These are phyloP conservation scores for Nemania bipapillata DNA, from an alignment of 2,329 filamentous ascomycete species.

Conservation along the genomic window DNA sequence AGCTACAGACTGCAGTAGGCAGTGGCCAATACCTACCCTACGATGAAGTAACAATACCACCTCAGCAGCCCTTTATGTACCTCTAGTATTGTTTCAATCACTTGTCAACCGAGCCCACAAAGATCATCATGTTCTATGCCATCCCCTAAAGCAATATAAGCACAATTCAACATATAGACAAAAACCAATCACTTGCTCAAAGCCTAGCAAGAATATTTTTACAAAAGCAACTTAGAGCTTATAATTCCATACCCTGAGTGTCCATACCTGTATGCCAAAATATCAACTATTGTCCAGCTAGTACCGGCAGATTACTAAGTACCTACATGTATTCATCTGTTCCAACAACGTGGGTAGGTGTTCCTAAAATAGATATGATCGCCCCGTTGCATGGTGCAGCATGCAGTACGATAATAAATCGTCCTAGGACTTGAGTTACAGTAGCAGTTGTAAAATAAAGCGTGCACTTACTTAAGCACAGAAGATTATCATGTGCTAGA, in stretches of 20 bases:
- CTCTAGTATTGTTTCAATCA: background rate
- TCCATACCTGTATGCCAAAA: background rate
- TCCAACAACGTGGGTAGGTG: conserved; percentile 1
- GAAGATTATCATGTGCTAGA: background rate
- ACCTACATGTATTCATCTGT: conserved; percentile 9
- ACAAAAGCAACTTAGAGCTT: no score
- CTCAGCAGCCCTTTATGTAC: no score
- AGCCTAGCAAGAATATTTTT: background rate
- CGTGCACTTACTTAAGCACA: background rate
- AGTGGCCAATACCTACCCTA: no score
- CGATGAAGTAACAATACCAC: background rate
- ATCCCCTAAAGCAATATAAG: background rate
- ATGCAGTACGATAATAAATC: no score
- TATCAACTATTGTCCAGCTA: background rate
- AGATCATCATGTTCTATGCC: background rate
- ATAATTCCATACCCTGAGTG: no score
- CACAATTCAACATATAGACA: background rate
- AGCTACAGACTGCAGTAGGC: conserved; percentile 10
- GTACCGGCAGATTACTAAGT: no score
- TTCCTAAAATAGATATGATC: conserved; percentile 24
- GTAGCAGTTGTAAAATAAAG: background rate
- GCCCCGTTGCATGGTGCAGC: background rate
- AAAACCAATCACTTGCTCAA: background rate
- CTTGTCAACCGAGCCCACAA: background rate
- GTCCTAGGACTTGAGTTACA: no score